Base-by-base conservation (phyloP, 768 basidiomycete species). In the Xerocomus potaroensis region DNA sequence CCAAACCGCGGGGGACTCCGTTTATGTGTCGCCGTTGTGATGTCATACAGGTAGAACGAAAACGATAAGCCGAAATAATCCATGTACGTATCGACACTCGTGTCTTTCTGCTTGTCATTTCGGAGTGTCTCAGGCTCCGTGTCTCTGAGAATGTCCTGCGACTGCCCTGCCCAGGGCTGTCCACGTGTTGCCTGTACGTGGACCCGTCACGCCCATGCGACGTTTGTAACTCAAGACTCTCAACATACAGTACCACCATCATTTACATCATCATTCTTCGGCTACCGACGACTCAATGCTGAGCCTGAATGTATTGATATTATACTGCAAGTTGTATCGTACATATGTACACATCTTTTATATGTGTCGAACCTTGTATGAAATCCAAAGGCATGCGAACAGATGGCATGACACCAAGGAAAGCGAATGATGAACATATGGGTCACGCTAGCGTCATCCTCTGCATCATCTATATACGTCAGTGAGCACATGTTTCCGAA, bases 261-360 rank as follows among this genome's bases (percentile, higher is more conserved):
- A 27, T 27, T 10, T n/a, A n/a, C n/a, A n/a, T n/a, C n/a, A n/a
- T n/a, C n/a, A n/a, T n/a, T n/a, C n/a, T n/a, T n/a, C n/a, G n/a
- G n/a, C n/a, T n/a, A n/a, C n/a, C n/a, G 34, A 26, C 31, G 31
- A 31, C 24, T n/a, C 12, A 29, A 16, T 43, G 32, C 41, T 11
- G 21, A 55, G 29, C 33, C 35, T 45, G 16, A 43, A 41, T 56
- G 50, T 56, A 56, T 38, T 34, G 41, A 54, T 39, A 57, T 61
- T 61, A 60, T 60, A 54, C 51, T 48, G 42, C 46, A 51, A 22
- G 11, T 48, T 50, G 50, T 60, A 62, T 63, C 58, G 47, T 61
- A 61, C 60, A 63, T 46, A 47, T 43, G 48, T 63, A 63, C 60
- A 61, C 32, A 22, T 49, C 45, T 54, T 43, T 55, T 47, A 46